phyloP scores from a whole-genome alignment of 352 stramenopile genomes.

The Phytophthora nicotianae region DNA sequence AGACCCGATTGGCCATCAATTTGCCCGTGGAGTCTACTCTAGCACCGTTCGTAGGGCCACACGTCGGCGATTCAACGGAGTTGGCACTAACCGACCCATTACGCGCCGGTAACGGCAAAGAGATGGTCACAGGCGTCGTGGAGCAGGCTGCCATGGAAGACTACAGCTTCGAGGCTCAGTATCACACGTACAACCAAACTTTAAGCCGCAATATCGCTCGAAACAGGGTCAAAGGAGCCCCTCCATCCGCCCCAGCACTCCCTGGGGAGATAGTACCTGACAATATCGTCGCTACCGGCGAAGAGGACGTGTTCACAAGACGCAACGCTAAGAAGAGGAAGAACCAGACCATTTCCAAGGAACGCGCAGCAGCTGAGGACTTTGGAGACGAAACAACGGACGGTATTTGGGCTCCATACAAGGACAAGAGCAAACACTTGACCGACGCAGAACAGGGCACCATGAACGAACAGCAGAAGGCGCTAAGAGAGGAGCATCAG shows the following conservation, averaged over 20 bases:
- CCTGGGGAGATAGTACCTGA: constrained; percentile 29
- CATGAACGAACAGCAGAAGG: constrained; percentile 58
- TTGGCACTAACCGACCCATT: constrained; percentile 31
- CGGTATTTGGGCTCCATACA: constrained; percentile 71
- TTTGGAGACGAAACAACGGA: constrained; percentile 50
- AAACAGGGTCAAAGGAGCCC: constrained; percentile 31
- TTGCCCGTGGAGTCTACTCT: constrained; percentile 72
- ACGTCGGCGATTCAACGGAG: constrained; percentile 12
- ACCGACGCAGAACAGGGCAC: constrained; percentile 61
- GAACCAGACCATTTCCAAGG: constrained; percentile 42
- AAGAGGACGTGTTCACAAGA: constrained; percentile 48
- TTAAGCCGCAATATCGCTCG: constrained; percentile 31
- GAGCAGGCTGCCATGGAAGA: constrained; percentile 73
- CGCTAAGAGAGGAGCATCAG: constrained; percentile 54
- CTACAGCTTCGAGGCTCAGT: constrained; percentile 83
- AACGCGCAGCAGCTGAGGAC: constrained; percentile 42
- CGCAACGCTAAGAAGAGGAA: constrained; percentile 48
- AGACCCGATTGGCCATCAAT: constrained; percentile 61
- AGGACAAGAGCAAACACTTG: constrained; percentile 45
- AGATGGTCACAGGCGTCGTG: constrained; percentile 80
- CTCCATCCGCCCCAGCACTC: constrained; percentile 30
- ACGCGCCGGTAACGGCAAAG: constrained; percentile 60
- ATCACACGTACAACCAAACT: constrained; percentile 77
- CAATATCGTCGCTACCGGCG: constrained; percentile 23
- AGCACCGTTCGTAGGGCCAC: constrained; percentile 53